phyloP scores from a whole-genome alignment of 2,329 filamentous ascomycete species.

The Talaromyces sp. region DNA sequence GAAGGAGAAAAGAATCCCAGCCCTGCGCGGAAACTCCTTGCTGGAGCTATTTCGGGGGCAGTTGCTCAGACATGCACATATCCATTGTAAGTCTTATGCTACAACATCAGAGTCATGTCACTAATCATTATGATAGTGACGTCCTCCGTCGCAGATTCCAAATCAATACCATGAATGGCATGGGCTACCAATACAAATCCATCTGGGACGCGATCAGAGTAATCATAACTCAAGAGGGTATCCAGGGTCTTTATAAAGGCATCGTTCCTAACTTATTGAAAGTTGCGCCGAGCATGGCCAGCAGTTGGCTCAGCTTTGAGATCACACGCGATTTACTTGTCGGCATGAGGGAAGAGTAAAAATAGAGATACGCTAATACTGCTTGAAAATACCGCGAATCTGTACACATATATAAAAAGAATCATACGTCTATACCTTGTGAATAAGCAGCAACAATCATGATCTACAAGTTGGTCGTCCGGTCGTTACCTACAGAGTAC shows the following conservation, averaged over 20 bases:
- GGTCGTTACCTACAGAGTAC: not conserved
- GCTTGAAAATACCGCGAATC: not conserved
- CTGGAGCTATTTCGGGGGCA: slow-evolving; percentile 90
- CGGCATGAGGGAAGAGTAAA: slow-evolving; percentile 42
- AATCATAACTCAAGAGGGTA: slow-evolving; percentile 79
- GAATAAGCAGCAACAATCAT: not conserved
- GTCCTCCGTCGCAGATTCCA: slow-evolving; percentile 92
- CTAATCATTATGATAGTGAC: slow-evolving; percentile 55
- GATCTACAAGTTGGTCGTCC: not conserved
- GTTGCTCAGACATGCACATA: slow-evolving; percentile 98
- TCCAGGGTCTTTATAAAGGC: slow-evolving; percentile 88
- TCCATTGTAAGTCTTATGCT: slow-evolving; percentile 69
- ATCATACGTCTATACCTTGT: not conserved
- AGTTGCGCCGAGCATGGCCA: slow-evolving; percentile 97
- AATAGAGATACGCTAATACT: not conserved
- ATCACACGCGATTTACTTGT: slow-evolving; percentile 84
- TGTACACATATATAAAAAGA: not conserved
- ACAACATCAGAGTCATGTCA: not conserved
- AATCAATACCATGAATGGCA: slow-evolving; percentile 98
- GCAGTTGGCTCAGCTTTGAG: slow-evolving; percentile 97
- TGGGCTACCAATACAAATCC: slow-evolving; percentile 92
- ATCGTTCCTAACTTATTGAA: slow-evolving; percentile 94
- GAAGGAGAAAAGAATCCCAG: slow-evolving; percentile 83
- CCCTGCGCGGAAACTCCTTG: slow-evolving; percentile 74
- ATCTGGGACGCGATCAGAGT: slow-evolving; percentile 77